Evolutionary conservation across 2,329 filamentous ascomycete genomes (phyloP).

Genomic region (Aurifilum marmelostoma): DNA sequence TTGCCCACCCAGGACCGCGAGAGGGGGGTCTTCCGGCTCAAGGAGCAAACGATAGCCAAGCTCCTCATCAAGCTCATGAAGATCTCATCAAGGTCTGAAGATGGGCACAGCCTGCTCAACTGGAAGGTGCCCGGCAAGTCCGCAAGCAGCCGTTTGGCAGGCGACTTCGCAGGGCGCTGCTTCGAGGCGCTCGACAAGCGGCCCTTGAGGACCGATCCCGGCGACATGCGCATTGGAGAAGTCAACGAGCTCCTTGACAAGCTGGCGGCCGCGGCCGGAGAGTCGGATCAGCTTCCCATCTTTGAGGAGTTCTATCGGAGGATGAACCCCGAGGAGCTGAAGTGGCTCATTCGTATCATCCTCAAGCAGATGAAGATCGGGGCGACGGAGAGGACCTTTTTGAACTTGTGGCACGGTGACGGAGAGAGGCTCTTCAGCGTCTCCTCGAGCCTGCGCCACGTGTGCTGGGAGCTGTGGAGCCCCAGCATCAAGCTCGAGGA

Average conservation of each 20-base stretch:
- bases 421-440: slow-evolving; percentile 82
- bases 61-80: slow-evolving; percentile 90
- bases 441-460: slow-evolving; percentile 83
- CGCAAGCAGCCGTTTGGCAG: slow-evolving; percentile 67
- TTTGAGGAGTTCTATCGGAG: slow-evolving; percentile 81
- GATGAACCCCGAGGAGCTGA: slow-evolving; percentile 92
- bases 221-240: slow-evolving; percentile 82
- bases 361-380: slow-evolving; percentile 75
- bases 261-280: slow-evolving; percentile 73
- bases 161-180: slow-evolving; percentile 90
- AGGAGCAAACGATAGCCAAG: slow-evolving; percentile 89
- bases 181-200: slow-evolving; percentile 85
- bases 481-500: slow-evolving; percentile 72
- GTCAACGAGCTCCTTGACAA: slow-evolving; percentile 86
- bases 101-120: slow-evolving; percentile 81
- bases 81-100: slow-evolving; percentile 87
- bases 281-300: slow-evolving; percentile 82
- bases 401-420: slow-evolving; percentile 81
- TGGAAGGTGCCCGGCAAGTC: slow-evolving; percentile 87
- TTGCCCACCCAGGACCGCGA: slow-evolving; percentile 92
- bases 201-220: slow-evolving; percentile 72
- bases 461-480: slow-evolving; percentile 92
- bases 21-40: slow-evolving; percentile 88
- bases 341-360: slow-evolving; percentile 94
- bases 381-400: slow-evolving; percentile 85